Percentiles rank a stretch among this genome's conserved stretches.
These are phyloP conservation scores for Neodidymelliopsis sp. DNA, from an alignment of 2,329 filamentous ascomycete genomes.

Conservation along the genomic window DNA sequence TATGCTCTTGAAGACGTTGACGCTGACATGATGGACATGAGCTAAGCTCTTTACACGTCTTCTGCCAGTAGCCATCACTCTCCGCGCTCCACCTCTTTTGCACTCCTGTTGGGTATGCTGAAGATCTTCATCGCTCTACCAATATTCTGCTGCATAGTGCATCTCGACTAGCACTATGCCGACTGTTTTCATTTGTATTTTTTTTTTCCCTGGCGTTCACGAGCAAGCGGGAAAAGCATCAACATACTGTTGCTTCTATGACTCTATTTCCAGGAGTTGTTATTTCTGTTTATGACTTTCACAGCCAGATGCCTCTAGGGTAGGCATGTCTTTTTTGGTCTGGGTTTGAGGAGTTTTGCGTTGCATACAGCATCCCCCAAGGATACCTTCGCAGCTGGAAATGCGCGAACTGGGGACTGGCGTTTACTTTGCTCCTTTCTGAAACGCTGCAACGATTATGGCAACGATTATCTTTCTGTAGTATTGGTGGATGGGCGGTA, in stretches of 20 bases:
- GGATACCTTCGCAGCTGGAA: slow-evolving; percentile 42
- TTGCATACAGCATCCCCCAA: slow-evolving; percentile 39
- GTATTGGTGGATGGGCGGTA: neutral
- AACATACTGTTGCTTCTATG: slow-evolving; percentile 22
- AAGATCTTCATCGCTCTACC: slow-evolving; percentile 11
- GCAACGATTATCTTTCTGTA: slow-evolving; percentile 14
- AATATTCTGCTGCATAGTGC: slow-evolving; percentile 13
- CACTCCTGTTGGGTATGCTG: slow-evolving; percentile 14
- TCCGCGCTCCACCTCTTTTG: neutral
- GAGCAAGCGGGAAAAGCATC: slow-evolving; percentile 19
- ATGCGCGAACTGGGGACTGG: slow-evolving; percentile 40
- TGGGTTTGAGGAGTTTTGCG: slow-evolving; percentile 29
- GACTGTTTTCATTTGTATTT: slow-evolving; percentile 14
- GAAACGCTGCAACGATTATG: slow-evolving; percentile 17
- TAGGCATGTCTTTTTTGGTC: slow-evolving; percentile 14
- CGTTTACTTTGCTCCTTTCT: slow-evolving; percentile 27
- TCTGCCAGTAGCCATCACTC: neutral
- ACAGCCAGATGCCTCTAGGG: slow-evolving; percentile 20
- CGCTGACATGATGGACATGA: slow-evolving; percentile 65
- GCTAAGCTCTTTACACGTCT: slow-evolving; percentile 24
- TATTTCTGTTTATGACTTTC: slow-evolving; percentile 23
- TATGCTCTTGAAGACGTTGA: slow-evolving; percentile 43
- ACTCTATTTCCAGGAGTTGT: slow-evolving; percentile 9
- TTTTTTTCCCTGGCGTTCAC: slow-evolving; percentile 27
- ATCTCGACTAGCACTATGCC: slow-evolving; percentile 12